These are phyloP conservation scores for Phialophora expanda DNA, from an alignment of 2,329 filamentous ascomycete species.

Conservation along the genomic window DNA sequence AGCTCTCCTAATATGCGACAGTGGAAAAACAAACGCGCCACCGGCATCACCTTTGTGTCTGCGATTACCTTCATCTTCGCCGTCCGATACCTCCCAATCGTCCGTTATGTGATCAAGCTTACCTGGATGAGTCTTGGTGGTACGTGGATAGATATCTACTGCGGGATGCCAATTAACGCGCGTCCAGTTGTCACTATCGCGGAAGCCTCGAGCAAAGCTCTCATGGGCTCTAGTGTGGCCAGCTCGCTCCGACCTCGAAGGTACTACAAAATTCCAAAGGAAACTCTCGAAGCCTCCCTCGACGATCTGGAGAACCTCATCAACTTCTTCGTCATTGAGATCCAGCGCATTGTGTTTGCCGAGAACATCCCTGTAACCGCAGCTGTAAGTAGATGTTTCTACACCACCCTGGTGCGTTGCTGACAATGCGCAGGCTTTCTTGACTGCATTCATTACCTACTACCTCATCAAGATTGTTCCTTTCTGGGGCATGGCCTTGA, in stretches of 20 bases:
- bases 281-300: conserved; percentile 64
- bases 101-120: conserved; percentile 66
- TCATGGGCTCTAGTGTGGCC: conserved; percentile 63
- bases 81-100: conserved; percentile 65
- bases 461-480: conserved; percentile 70
- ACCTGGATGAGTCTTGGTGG: conserved; percentile 64
- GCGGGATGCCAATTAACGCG: conserved; percentile 18
- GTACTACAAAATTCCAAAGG: conserved; percentile 70
- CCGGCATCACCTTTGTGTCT: conserved; percentile 63
- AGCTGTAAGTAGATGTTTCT: conserved; percentile 55
- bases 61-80: conserved; percentile 66
- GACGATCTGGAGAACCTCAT: conserved; percentile 68
- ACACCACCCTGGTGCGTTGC: neutral
- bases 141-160: conserved; percentile 45
- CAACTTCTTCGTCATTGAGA: conserved; percentile 72
- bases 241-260: conserved; percentile 66
- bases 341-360: conserved; percentile 68
- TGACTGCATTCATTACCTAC: conserved; percentile 64
- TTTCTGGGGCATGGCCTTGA: conserved; percentile 67
- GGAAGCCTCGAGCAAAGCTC: conserved; percentile 62
- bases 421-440: conserved; percentile 58
- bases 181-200: conserved; percentile 56
- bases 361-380: conserved; percentile 68
- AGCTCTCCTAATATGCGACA: conserved; percentile 41
- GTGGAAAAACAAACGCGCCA: conserved; percentile 71